These are phyloP conservation scores for Hyparrhenia diplandra DNA, from an alignment of 176 grass and related monocot genomes.

Conservation along the genomic window DNA sequence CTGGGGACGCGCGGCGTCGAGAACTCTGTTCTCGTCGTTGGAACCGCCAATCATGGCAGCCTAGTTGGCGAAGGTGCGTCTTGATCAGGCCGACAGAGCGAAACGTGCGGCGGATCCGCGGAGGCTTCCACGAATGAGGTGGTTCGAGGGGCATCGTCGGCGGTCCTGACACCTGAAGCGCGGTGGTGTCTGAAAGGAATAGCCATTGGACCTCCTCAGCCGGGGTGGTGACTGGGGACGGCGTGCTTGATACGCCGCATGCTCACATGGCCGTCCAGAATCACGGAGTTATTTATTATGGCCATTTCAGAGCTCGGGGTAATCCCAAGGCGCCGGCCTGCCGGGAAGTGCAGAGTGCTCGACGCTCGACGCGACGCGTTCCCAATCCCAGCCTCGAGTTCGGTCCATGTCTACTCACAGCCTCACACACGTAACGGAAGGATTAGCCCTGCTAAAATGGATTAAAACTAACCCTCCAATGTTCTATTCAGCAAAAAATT, in stretches of 20 bases:
- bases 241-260: neutral
- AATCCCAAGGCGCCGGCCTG: neutral
- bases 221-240: slow-evolving; percentile 29
- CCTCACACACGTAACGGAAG: neutral
- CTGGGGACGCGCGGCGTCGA: neutral
- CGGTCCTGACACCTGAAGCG: neutral
- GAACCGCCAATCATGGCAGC: slow-evolving; percentile 5
- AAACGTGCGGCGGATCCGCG: slow-evolving; percentile 30
- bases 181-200: neutral
- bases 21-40: neutral
- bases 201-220: neutral
- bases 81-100: neutral
- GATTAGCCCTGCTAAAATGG: neutral
- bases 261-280: slow-evolving; percentile 18
- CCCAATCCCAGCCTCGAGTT: neutral
- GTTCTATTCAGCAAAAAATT: no score
- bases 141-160: neutral
- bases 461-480: neutral
- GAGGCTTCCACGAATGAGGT: slow-evolving; percentile 9
- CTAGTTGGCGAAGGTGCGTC: slow-evolving; percentile 17
- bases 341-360: neutral
- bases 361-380: neutral
- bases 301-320: slow-evolving; percentile 5
- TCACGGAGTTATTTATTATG: neutral
- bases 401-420: neutral